Conservation (phyloP, 306 rosid genomes). For the Herpetospermum pedunculosum region DNA sequence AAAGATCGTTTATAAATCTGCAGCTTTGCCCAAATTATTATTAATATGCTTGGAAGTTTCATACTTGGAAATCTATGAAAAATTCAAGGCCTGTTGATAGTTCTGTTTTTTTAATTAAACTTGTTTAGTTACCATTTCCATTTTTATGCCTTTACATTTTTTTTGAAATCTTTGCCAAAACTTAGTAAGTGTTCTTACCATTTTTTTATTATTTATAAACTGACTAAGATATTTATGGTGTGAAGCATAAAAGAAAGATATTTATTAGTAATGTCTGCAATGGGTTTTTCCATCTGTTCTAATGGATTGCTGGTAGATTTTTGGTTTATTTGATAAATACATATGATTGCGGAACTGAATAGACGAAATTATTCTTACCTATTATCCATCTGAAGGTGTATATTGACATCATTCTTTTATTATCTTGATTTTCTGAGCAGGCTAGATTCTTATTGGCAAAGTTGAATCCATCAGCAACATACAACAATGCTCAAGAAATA, state of each 20-base stretch:
- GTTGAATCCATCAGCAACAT: constrained; percentile 95
- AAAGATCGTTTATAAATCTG: too few species aligned
- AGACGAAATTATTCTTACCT: background rate
- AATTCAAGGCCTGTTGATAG: background rate
- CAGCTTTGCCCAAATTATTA: too few species aligned
- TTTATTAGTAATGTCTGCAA: background rate
- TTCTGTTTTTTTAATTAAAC: background rate
- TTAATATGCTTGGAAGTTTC: background rate
- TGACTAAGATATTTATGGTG: background rate
- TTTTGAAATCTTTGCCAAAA: background rate
- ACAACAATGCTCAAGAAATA: constrained; percentile 76
- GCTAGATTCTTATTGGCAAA: constrained; percentile 91
- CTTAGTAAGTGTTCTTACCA: background rate
- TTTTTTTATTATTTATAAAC: background rate
- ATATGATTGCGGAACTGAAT: background rate
- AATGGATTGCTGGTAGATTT: background rate
- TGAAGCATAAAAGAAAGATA: background rate
- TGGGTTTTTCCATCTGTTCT: background rate
- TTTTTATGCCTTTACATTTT: background rate
- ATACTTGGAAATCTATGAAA: background rate
- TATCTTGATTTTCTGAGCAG: constrained; percentile 25
- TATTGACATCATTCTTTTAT: background rate
- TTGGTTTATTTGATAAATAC: background rate
- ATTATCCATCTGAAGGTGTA: background rate
- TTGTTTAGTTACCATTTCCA: background rate